Evolutionary conservation across 148 eudicot species (phyloP).

Genomic region (Rhododendron williamsianum): DNA sequence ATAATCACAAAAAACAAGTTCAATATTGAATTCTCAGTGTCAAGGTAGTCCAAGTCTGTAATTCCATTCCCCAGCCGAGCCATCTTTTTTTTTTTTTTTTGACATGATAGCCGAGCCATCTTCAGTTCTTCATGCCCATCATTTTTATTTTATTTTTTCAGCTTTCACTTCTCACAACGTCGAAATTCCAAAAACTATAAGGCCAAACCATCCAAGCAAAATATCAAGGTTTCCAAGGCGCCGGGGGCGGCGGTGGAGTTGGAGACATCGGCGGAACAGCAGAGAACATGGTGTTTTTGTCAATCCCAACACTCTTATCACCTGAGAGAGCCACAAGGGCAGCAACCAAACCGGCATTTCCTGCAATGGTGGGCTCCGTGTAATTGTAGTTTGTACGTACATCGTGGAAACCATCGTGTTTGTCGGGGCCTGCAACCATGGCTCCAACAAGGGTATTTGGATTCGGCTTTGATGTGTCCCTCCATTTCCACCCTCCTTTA

Average conservation of each 20-base stretch:
- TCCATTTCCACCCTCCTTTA: constrained; percentile 93
- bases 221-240: constrained; percentile 79
- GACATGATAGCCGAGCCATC: neutral
- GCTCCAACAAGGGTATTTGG: constrained; percentile 76
- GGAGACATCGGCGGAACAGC: constrained; percentile 93
- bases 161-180: neutral
- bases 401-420: constrained; percentile 72
- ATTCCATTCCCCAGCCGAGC: neutral
- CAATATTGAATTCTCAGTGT: neutral
- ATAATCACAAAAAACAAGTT: neutral
- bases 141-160: neutral
- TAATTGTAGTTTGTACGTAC: constrained; percentile 79
- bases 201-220: constrained; percentile 5
- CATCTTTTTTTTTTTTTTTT: neutral
- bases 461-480: constrained; percentile 66
- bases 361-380: constrained; percentile 90
- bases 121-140: neutral
- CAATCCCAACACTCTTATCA: constrained; percentile 39
- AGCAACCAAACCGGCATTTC: constrained; percentile 88
- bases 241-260: constrained; percentile 87
- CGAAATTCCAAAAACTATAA: neutral
- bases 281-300: constrained; percentile 87
- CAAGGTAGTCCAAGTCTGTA: neutral
- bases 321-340: constrained; percentile 84
- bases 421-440: constrained; percentile 95